Percentiles rank a stretch among this genome's conserved stretches.
Evolutionary conservation across 768 basidiomycete species (phyloP).

Genomic region (Auricularia sp.): DNA sequence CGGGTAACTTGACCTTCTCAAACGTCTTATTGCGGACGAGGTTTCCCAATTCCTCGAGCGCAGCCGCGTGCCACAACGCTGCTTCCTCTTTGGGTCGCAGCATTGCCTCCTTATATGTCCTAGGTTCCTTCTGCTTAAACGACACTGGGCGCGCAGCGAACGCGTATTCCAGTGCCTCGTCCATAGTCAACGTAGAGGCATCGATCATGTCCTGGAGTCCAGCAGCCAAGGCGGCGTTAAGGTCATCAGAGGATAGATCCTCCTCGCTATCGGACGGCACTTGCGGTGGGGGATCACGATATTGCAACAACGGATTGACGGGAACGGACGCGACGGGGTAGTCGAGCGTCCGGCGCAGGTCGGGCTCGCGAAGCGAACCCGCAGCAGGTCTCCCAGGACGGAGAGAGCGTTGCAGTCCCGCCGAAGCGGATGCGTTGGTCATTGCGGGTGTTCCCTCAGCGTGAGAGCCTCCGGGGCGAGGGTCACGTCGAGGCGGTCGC

Average conservation of each 20-base stretch:
- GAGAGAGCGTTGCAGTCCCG: background rate
- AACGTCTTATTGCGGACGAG: conserved; percentile 22
- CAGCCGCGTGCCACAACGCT: background rate
- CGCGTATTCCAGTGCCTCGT: background rate
- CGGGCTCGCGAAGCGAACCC: background rate
- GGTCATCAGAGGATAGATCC: background rate
- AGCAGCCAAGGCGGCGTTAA: background rate
- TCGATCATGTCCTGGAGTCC: background rate
- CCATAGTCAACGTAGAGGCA: background rate
- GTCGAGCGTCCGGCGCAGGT: background rate
- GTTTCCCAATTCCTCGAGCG: background rate
- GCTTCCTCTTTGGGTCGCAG: background rate
- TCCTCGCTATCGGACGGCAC: background rate
- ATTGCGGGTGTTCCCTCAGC: background rate
- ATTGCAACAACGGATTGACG: background rate
- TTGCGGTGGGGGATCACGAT: background rate
- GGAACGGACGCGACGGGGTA: background rate
- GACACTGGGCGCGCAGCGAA: background rate
- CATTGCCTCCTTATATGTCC: background rate
- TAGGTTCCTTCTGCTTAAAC: background rate
- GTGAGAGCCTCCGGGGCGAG: background rate
- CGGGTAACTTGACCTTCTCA: conserved; percentile 19
- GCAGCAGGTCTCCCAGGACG: background rate
- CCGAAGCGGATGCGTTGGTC: background rate
- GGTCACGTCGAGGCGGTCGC: background rate